A percentile compares a stretch with the other conserved stretches of the same genome.
These are phyloP conservation scores for Oidiodendron maius DNA, from an alignment of 495 filamentous ascomycete genomes.

Conservation along the genomic window DNA sequence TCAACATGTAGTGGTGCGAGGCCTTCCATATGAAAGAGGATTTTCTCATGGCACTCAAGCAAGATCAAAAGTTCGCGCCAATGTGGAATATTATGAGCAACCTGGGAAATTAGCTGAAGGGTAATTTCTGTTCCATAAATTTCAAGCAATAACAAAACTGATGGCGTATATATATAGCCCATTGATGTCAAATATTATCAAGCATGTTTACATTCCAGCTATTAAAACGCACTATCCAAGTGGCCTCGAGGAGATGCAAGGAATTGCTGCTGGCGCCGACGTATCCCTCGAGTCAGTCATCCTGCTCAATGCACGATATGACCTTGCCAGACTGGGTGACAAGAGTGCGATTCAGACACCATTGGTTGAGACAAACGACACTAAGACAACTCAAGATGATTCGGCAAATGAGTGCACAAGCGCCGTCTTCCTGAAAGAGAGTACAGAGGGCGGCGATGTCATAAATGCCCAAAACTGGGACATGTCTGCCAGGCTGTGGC, in stretches of 20 bases:
- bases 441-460: conserved; percentile 13
- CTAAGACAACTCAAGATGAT: conserved; percentile 5
- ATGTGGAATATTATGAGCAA: conserved; percentile 22
- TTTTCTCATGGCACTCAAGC: conserved; percentile 19
- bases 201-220: conserved; percentile 17
- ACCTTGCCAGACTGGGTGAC: conserved; percentile 13
- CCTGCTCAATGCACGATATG: conserved; percentile 27
- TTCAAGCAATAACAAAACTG: background rate
- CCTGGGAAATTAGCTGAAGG: conserved; percentile 21
- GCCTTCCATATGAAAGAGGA: conserved; percentile 21
- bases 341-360: background rate
- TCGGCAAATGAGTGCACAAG: conserved; percentile 17
- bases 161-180: conserved; percentile 1
- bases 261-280: conserved; percentile 24
- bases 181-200: conserved; percentile 10
- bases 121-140: conserved; percentile 8
- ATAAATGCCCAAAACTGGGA: conserved; percentile 28
- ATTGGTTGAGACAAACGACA: background rate
- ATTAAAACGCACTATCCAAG: conserved; percentile 20
- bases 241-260: conserved; percentile 25
- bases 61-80: conserved; percentile 18
- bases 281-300: conserved; percentile 24
- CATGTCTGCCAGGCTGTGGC: conserved; percentile 12
- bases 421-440: conserved; percentile 9
- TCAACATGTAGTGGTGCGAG: conserved; percentile 23